These are phyloP conservation scores for Selenicereus undatus DNA, from an alignment of 148 eudicot species.

Conservation along the genomic window DNA sequence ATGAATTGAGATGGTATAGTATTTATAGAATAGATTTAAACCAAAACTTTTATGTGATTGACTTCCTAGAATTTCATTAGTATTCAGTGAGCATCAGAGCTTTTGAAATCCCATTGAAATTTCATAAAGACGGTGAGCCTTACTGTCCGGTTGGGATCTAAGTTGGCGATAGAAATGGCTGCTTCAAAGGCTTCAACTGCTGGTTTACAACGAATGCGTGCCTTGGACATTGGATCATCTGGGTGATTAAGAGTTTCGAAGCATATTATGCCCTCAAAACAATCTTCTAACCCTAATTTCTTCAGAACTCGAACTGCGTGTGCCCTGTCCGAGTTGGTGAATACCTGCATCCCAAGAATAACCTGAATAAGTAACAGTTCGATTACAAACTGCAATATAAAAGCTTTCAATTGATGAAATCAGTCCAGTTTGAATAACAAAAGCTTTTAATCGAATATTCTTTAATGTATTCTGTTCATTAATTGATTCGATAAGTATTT, in stretches of 20 bases:
- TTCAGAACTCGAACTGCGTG: conserved; percentile 56
- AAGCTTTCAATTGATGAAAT: no score
- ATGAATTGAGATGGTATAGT: no score
- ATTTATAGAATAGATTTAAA: no score
- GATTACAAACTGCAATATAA: background rate
- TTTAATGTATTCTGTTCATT: no score
- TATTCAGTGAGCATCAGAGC: no score
- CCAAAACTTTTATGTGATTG: no score
- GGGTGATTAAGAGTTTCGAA: conserved; percentile 77
- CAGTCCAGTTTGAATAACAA: no score
- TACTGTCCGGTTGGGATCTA: conserved; percentile 78
- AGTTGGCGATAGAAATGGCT: conserved; percentile 61
- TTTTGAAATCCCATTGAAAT: no score
- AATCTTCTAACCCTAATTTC: conserved; percentile 69
- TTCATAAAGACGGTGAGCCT: background rate
- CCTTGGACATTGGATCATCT: conserved; percentile 18
- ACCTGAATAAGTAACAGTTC: background rate
- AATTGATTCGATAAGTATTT: no score
- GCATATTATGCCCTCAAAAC: conserved; percentile 87
- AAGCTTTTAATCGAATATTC: no score
- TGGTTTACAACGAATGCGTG: conserved; percentile 67
- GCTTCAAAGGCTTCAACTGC: conserved; percentile 62
- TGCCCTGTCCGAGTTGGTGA: conserved; percentile 72
- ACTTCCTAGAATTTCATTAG: no score
- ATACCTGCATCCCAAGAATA: conserved; percentile 40